phyloP scores from a whole-genome alignment of 208 protist species.

The Acanthamoeba lenticulata region DNA sequence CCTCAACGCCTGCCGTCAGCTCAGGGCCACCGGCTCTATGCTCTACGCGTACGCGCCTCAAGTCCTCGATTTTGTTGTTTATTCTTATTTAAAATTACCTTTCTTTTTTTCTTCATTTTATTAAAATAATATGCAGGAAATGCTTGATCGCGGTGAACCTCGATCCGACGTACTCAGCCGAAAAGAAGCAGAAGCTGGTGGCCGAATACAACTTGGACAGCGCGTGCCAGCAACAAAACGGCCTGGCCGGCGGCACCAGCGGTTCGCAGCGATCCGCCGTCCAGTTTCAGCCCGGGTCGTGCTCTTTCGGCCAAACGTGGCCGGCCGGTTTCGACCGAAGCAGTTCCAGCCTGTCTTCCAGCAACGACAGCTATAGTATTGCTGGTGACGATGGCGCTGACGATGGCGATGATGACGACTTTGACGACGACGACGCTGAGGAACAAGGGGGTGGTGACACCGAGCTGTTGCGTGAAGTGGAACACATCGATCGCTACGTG shows the following conservation, averaged over 20 bases:
- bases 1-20: not conserved
- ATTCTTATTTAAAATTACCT: no score
- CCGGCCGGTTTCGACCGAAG: no score
- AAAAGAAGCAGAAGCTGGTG: not conserved
- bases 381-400: not conserved
- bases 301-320: no score
- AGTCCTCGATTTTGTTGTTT: not conserved
- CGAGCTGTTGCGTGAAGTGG: not conserved
- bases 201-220: not conserved
- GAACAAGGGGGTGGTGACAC: not conserved
- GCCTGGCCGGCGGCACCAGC: no score
- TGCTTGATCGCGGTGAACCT: slow-evolving; percentile 1
- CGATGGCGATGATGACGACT: not conserved
- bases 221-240: no score
- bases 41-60: not conserved
- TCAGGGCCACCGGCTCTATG: not conserved
- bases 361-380: not conserved
- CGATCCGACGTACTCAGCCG: not conserved
- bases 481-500: not conserved
- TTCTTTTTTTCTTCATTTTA: not conserved
- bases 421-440: not conserved
- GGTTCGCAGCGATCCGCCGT: no score
- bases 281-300: no score
- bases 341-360: no score
- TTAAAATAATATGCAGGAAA: not conserved